These are phyloP conservation scores for Talaromyces sp. DNA, from an alignment of 2,329 filamentous ascomycete species.

Conservation along the genomic window DNA sequence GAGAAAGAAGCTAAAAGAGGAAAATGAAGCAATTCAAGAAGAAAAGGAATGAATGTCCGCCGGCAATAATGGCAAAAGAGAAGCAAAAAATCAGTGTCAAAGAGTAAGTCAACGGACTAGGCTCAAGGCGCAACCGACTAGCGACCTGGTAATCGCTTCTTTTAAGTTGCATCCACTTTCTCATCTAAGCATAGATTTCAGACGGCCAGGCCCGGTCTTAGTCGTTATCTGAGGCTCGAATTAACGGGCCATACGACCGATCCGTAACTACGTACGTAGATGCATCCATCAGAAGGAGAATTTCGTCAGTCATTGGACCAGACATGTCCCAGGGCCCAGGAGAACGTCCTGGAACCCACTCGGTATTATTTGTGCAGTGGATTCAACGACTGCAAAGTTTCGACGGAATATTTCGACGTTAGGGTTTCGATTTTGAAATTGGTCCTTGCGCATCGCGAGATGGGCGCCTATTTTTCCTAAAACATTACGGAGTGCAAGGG, in stretches of 20 bases:
- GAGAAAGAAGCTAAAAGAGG: background rate
- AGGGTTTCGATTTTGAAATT: background rate
- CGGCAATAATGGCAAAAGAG: background rate
- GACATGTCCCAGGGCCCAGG: background rate
- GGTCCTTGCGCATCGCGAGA: background rate
- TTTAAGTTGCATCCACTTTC: constrained; percentile 2
- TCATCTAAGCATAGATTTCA: background rate
- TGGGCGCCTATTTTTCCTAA: background rate
- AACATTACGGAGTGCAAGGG: background rate
- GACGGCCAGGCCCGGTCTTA: background rate
- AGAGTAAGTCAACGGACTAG: background rate
- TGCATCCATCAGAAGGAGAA: background rate
- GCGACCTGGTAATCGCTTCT: background rate
- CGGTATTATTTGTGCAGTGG: background rate
- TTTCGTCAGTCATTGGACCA: background rate
- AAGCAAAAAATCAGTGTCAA: background rate
- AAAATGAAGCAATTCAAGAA: background rate
- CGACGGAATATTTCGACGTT: background rate
- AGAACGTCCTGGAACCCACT: background rate
- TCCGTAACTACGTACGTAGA: no score
- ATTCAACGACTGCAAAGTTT: background rate
- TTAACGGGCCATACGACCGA: no score
- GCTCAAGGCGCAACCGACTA: background rate
- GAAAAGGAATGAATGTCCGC: background rate
- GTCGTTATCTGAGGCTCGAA: no score